These are phyloP conservation scores for Boechera retrofracta DNA, from an alignment of 345 rosid genomes.

Conservation along the genomic window DNA sequence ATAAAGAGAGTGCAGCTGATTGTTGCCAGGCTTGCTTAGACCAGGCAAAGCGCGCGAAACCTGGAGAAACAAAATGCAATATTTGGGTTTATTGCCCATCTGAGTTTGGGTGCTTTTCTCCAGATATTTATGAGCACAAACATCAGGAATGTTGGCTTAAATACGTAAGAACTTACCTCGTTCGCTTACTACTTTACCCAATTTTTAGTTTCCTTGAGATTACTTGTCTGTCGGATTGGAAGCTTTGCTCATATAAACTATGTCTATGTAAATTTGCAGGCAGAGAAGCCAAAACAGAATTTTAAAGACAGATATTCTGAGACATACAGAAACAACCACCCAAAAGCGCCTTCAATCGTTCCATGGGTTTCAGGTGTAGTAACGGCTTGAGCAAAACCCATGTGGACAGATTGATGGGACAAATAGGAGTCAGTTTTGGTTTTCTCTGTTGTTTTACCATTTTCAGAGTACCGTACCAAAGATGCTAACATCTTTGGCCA, in stretches of 20 bases:
- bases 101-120: constrained; percentile 83
- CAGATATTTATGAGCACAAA: constrained; percentile 88
- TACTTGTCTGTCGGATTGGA: neutral
- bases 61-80: constrained; percentile 90
- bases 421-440: constrained; percentile 27
- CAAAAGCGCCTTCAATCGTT: constrained; percentile 77
- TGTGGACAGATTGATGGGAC: constrained; percentile 29
- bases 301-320: constrained; percentile 84
- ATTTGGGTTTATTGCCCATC: constrained; percentile 97
- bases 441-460: constrained; percentile 5
- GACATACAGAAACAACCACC: constrained; percentile 76
- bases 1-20: constrained; percentile 96
- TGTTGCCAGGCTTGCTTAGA: constrained; percentile 98
- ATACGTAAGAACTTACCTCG: constrained; percentile 59
- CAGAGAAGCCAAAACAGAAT: constrained; percentile 72
- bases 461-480: constrained; percentile 29
- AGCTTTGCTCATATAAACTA: constrained; percentile 7
- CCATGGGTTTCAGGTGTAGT: constrained; percentile 95
- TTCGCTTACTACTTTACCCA: constrained; percentile 1
- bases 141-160: constrained; percentile 96
- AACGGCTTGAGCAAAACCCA: constrained; percentile 49
- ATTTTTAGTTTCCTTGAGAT: constrained; percentile 16
- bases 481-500: constrained; percentile 42
- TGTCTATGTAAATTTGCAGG: constrained; percentile 57
- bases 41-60: constrained; percentile 76